These are phyloP conservation scores for Torulaspora quercuum DNA, from an alignment of 805 yeast species.

Conservation along the genomic window DNA sequence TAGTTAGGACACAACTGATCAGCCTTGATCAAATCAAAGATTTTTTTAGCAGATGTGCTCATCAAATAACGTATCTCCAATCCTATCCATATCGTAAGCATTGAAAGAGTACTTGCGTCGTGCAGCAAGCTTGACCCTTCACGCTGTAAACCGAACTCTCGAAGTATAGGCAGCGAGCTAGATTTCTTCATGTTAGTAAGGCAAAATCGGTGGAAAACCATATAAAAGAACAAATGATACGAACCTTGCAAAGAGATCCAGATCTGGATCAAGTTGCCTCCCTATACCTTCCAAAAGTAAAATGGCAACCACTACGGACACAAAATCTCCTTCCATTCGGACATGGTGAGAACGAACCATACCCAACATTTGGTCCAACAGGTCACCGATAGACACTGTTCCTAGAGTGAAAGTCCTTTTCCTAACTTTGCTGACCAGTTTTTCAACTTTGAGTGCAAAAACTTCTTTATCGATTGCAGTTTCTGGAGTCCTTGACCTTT, in stretches of 20 bases:
- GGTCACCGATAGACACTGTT: constrained; percentile 85
- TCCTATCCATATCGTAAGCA: constrained; percentile 89
- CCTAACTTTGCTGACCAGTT: constrained; percentile 75
- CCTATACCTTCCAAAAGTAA: constrained; percentile 92
- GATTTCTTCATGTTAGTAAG: constrained; percentile 14
- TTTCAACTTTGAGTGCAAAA: constrained; percentile 83
- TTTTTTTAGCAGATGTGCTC: constrained; percentile 75
- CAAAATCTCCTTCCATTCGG: constrained; percentile 95
- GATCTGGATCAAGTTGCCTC: constrained; percentile 84
- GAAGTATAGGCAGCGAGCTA: constrained; percentile 78
- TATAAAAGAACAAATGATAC: constrained; percentile 48
- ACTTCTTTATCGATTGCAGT: constrained; percentile 80
- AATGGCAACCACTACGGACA: constrained; percentile 92
- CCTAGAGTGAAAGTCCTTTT: constrained; percentile 90
- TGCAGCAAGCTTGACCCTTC: constrained; percentile 59
- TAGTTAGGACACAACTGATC: constrained; percentile 67
- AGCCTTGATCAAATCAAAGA: constrained; percentile 53
- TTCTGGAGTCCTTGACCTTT: constrained; percentile 90
- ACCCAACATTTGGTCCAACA: constrained; percentile 76
- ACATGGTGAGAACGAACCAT: constrained; percentile 96
- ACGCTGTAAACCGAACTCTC: constrained; percentile 69
- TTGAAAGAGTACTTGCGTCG: constrained; percentile 61
- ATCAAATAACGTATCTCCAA: constrained; percentile 85
- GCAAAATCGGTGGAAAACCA: constrained; percentile 23
- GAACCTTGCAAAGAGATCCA: constrained; percentile 94